Evolutionary conservation across 2,329 filamentous ascomycete species (phyloP).

Genomic region (Alternaria panax): DNA sequence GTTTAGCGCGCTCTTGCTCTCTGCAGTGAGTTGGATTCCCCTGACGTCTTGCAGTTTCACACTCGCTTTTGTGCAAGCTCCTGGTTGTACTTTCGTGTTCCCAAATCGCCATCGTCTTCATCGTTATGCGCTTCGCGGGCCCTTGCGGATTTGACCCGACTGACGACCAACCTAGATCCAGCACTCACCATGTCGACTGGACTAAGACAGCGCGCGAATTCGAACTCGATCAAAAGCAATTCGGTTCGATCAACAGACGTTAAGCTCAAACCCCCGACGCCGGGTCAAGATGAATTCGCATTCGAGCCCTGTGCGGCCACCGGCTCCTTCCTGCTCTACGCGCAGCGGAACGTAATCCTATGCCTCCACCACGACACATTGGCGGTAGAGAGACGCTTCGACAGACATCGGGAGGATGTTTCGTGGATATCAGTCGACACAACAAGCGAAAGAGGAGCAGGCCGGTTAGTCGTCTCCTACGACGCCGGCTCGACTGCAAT

Average conservation of each 20-base stretch:
- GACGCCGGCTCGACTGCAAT: constrained; percentile 91
- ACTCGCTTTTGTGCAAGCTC: constrained; percentile 34
- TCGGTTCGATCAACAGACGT: constrained; percentile 45
- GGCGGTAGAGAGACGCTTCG: constrained; percentile 85
- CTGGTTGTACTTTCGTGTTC: constrained; percentile 38
- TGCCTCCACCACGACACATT: constrained; percentile 93
- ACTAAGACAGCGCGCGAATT: constrained; percentile 53
- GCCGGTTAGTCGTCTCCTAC: constrained; percentile 89
- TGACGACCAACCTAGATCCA: constrained; percentile 41
- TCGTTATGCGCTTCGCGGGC: constrained; percentile 42
- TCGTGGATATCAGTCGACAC: constrained; percentile 88
- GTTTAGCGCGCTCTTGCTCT: constrained; percentile 49
- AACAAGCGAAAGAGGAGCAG: constrained; percentile 83
- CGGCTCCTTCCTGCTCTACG: constrained; percentile 87
- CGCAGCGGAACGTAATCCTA: constrained; percentile 80
- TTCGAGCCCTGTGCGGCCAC: constrained; percentile 92
- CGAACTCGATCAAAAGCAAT: constrained; percentile 41
- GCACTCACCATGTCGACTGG: constrained; percentile 55
- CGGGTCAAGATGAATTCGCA: constrained; percentile 57
- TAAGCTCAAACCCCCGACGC: constrained; percentile 52
- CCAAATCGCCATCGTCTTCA: constrained; percentile 38
- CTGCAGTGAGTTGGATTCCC: constrained; percentile 49
- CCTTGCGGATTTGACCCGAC: constrained; percentile 32
- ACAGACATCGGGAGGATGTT: constrained; percentile 82
- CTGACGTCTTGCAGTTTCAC: constrained; percentile 38